These are phyloP conservation scores for Rosa rugosa DNA, from an alignment of 306 rosid species.

Conservation along the genomic window DNA sequence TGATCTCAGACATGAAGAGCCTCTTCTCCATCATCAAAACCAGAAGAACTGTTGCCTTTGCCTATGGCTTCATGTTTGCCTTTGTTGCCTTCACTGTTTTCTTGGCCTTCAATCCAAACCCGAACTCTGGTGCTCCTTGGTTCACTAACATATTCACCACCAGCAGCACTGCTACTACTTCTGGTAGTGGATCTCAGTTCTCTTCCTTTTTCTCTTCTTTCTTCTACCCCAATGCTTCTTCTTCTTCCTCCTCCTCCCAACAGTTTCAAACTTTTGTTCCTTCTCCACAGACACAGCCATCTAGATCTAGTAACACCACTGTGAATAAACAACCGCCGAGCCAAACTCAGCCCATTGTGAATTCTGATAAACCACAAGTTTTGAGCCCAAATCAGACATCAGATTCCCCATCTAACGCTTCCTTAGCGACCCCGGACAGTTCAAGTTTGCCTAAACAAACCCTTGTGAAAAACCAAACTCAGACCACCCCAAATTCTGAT, in stretches of 20 bases:
- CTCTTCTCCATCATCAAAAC: slow-evolving; percentile 62
- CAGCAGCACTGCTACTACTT: neutral
- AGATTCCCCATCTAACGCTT: neutral
- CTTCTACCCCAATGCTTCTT: slow-evolving; percentile 51
- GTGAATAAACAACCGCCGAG: slow-evolving; percentile 29
- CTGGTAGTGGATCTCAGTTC: slow-evolving; percentile 43
- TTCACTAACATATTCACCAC: slow-evolving; percentile 51
- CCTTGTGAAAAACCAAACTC: slow-evolving; percentile 25
- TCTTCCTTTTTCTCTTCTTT: slow-evolving; percentile 45
- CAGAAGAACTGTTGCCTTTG: slow-evolving; percentile 57
- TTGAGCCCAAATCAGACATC: slow-evolving; percentile 40
- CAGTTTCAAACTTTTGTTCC: slow-evolving; percentile 13
- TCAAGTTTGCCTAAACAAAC: slow-evolving; percentile 15
- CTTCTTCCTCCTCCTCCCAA: slow-evolving; percentile 16
- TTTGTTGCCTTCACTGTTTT: slow-evolving; percentile 70
- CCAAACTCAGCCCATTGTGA: slow-evolving; percentile 22
- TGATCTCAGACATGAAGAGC: slow-evolving; percentile 52
- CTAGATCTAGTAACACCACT: slow-evolving; percentile 54
- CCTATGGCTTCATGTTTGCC: slow-evolving; percentile 58
- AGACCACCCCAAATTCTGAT: slow-evolving; percentile 6
- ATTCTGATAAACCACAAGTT: slow-evolving; percentile 17
- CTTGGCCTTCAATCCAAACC: slow-evolving; percentile 64
- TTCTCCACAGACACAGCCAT: slow-evolving; percentile 18
- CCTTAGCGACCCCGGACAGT: neutral
- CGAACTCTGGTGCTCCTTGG: slow-evolving; percentile 57